A percentile compares a stretch with the other conserved stretches of the same genome.
phyloP scores from a whole-genome alignment of 805 yeast species.

The Saccharomyces mikatae region DNA sequence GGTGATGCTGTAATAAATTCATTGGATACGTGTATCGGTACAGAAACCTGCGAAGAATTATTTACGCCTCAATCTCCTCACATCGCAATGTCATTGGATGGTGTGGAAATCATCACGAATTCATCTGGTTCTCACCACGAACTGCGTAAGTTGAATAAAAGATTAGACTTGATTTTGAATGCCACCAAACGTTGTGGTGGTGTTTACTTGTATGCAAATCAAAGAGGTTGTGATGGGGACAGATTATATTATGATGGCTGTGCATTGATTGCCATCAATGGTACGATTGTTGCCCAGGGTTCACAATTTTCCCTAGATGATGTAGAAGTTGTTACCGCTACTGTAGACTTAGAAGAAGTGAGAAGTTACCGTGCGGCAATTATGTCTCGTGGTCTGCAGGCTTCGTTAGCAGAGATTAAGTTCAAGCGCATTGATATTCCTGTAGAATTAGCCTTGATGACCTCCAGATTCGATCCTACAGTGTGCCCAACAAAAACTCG shows the following conservation, averaged over 20 bases:
- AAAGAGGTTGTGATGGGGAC: conserved; percentile 98
- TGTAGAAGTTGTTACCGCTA: conserved; percentile 93
- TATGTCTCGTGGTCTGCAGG: conserved; percentile 71
- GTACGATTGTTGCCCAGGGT: conserved; percentile 87
- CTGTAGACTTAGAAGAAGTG: conserved; percentile 87
- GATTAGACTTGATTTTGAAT: conserved; percentile 77
- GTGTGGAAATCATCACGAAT: conserved; percentile 94
- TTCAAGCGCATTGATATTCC: conserved; percentile 52
- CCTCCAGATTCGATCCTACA: conserved; percentile 50
- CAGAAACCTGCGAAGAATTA: conserved; percentile 95
- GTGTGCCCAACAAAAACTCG: conserved; percentile 49
- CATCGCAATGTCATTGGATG: conserved; percentile 83
- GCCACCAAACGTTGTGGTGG: conserved; percentile 98
- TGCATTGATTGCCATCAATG: conserved; percentile 89
- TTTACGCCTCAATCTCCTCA: conserved; percentile 97
- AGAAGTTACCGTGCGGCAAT: conserved; percentile 65
- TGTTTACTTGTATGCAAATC: conserved; percentile 85
- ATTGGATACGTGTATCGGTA: conserved; percentile 83
- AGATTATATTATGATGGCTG: conserved; percentile 95
- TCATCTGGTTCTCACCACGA: conserved; percentile 98
- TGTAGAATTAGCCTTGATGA: conserved; percentile 56
- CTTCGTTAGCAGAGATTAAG: conserved; percentile 31
- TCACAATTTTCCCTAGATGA: conserved; percentile 82
- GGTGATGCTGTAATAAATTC: conserved; percentile 90
- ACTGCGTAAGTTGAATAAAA: conserved; percentile 75